Conservation (phyloP, 2,329 filamentous ascomycete genomes). For the Penicillium frequentans region DNA sequence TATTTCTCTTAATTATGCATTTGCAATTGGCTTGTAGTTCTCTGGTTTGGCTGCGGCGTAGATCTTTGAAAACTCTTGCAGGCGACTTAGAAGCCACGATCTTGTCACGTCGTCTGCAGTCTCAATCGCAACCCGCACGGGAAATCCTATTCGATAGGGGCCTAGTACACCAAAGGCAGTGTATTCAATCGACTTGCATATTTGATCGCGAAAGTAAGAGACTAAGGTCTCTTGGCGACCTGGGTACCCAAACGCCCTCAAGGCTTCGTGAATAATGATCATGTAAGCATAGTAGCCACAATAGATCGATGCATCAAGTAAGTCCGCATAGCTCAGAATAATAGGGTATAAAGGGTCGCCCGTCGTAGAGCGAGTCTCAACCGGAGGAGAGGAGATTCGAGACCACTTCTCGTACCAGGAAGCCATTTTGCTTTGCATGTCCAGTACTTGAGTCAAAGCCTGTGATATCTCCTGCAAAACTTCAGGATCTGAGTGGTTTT, state of each 20-base stretch:
- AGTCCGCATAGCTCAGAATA: conserved; percentile 22
- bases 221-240: conserved; percentile 25
- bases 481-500: conserved; percentile 9
- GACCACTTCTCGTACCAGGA: conserved; percentile 25
- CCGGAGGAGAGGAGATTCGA: conserved; percentile 15
- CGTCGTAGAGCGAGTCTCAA: conserved; percentile 18
- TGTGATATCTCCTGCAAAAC: conserved; percentile 14
- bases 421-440: conserved; percentile 20
- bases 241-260: conserved; percentile 21
- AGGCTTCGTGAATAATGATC: conserved; percentile 27
- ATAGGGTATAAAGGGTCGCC: conserved; percentile 21
- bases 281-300: conserved; percentile 29
- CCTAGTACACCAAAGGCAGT: conserved; percentile 24
- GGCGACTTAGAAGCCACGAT: conserved; percentile 24
- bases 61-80: conserved; percentile 23
- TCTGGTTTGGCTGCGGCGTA: conserved; percentile 26
- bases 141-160: conserved; percentile 28
- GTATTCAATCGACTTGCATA: conserved; percentile 33
- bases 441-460: conserved; percentile 16
- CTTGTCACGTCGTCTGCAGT: conserved; percentile 23
- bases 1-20: background rate
- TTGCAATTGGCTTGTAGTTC: conserved; percentile 10
- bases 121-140: conserved; percentile 27
- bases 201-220: conserved; percentile 27
- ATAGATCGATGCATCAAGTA: conserved; percentile 24